Conservation (phyloP, 1,139 yeast genomes). For the Arxiozyma slooffiae region DNA sequence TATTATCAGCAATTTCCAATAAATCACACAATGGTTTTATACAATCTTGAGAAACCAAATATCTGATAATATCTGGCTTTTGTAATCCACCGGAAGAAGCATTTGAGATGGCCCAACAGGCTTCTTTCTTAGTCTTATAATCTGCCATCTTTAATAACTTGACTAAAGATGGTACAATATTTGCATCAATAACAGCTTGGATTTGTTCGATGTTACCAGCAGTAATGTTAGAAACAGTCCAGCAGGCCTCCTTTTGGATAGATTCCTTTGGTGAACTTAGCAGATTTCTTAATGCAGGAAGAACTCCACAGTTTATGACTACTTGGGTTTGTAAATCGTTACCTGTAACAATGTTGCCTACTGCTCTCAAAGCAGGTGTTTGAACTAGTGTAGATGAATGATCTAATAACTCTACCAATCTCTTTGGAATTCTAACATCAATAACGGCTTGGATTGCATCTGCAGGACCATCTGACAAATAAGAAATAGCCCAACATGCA, state of each 20-base stretch:
- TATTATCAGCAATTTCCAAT: constrained; percentile 76
- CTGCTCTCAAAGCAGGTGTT: constrained; percentile 94
- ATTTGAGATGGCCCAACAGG: constrained; percentile 98
- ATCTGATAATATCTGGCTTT: constrained; percentile 87
- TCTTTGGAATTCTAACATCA: constrained; percentile 89
- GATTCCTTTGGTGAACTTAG: constrained; percentile 81
- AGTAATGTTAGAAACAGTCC: constrained; percentile 96
- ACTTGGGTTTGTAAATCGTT: constrained; percentile 91
- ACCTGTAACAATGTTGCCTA: constrained; percentile 97
- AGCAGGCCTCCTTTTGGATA: constrained; percentile 93
- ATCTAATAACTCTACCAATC: constrained; percentile 80
- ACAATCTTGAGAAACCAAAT: constrained; percentile 89
- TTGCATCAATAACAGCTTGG: constrained; percentile 91
- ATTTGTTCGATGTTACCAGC: constrained; percentile 95
- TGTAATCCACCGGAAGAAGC: constrained; percentile 93
- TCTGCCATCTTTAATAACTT: constrained; percentile 74
- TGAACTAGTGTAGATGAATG: constrained; percentile 82
- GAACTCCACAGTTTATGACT: constrained; percentile 86
- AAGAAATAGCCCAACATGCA: constrained; percentile 98
- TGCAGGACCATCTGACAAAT: constrained; percentile 83
- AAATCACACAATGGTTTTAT: constrained; percentile 95
- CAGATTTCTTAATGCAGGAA: constrained; percentile 73
- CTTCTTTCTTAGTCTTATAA: constrained; percentile 93
- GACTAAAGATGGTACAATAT: constrained; percentile 86
- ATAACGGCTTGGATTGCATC: constrained; percentile 95